These are phyloP conservation scores for Galerina marginata DNA, from an alignment of 768 basidiomycete genomes.

Conservation along the genomic window DNA sequence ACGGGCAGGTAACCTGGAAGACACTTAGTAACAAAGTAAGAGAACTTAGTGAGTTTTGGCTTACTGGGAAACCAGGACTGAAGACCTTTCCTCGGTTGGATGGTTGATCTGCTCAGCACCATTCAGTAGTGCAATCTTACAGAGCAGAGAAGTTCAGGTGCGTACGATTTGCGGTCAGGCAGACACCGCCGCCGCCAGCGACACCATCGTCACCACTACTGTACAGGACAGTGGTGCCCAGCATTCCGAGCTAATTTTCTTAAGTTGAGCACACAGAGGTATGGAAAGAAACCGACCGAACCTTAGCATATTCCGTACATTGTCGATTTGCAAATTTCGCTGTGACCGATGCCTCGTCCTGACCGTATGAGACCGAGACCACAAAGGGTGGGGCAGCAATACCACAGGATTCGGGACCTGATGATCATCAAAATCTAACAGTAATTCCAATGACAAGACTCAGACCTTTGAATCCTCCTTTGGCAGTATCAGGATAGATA, in stretches of 20 bases:
- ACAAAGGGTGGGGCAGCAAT: conserved; percentile 40
- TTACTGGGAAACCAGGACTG: conserved; percentile 32
- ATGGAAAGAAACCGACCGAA: background rate
- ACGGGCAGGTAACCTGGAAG: conserved; percentile 49
- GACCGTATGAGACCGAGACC: conserved; percentile 40
- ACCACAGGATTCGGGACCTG: conserved; percentile 43
- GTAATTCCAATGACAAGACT: background rate
- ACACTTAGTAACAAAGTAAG: background rate
- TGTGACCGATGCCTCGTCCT: conserved; percentile 37
- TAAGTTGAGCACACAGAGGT: conserved; percentile 19
- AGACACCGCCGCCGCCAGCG: conserved; percentile 36
- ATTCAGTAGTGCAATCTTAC: background rate
- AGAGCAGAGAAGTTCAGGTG: background rate
- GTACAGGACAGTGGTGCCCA: conserved; percentile 44
- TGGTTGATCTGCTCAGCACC: conserved; percentile 21
- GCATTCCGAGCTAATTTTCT: conserved; percentile 35
- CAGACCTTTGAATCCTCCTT: conserved; percentile 30
- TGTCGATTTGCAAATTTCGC: conserved; percentile 37
- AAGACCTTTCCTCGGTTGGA: conserved; percentile 25
- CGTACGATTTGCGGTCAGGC: conserved; percentile 49
- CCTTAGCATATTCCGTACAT: conserved; percentile 42
- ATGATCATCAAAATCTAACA: background rate
- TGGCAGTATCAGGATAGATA: conserved; percentile 26
- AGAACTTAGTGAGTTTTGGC: background rate
- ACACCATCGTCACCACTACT: conserved; percentile 43